Base-by-base conservation (phyloP, 2,329 filamentous ascomycete species). In the Epichloe hybrida region DNA sequence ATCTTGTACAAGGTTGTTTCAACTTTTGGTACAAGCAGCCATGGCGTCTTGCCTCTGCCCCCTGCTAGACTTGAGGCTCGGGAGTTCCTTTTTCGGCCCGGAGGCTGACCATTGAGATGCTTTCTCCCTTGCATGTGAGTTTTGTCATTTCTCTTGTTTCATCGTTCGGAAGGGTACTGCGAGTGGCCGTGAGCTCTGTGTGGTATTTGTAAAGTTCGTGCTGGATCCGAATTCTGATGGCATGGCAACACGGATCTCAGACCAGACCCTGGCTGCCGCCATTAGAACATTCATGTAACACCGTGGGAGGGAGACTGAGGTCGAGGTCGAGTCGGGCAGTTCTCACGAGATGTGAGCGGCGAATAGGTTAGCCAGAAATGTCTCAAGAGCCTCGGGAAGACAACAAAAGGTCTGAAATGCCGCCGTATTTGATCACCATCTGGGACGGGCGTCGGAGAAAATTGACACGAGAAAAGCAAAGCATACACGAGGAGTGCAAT, bases 111-210 rank as follows among this genome's bases (percentile, higher is more conserved):
- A 46, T 27, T 39, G 13, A 48, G 21, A 34, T 12, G 41, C 41
- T 41, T 21, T 39, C 50, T 52, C 51, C 51, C 51, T 52, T 50
- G 51, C 51, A 31, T 52, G 9, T 20, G 37, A 42, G 15, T 23
- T 20, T 21, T n/a, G 6, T 12, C 36, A 17, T 17, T 37, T 20
- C 39, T 34, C 23, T 31, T 15, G 13, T 13, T n/a, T 17, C 34
- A 15, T 36, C 34, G 17, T 31, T 31, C 27, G 27, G 8, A 31
- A 11, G 27, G 27, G 27, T 31, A 31, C 8, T 31, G 27, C 27
- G 27, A 31, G 27, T 31, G 27, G 27, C 9, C 27, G 27, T 31
- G 27, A 31, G 27, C 27, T 9, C 27, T 31, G 8, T 11, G 27
- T 31, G 8, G 8, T 31, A 11, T 31, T 11, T 9, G 4, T 11